phyloP scores from a whole-genome alignment of 768 basidiomycete species.

The Lyophyllum atratum region DNA sequence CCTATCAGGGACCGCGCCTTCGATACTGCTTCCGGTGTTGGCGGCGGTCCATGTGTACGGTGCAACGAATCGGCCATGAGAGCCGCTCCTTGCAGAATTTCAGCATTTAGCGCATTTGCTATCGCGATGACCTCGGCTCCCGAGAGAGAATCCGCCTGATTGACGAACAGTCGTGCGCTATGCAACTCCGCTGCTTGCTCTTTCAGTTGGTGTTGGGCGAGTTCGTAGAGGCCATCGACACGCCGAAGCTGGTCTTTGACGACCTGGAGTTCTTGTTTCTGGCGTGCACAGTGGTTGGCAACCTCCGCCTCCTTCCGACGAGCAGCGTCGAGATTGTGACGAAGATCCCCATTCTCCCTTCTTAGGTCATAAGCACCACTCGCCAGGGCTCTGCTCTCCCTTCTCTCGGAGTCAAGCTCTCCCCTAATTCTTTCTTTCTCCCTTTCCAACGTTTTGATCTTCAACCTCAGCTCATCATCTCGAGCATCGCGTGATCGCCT shows the following conservation, averaged over 20 bases:
- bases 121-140: slow-evolving; percentile 21
- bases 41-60: background rate
- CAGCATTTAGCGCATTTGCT: slow-evolving; percentile 45
- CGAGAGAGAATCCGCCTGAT: slow-evolving; percentile 16
- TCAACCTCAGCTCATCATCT: background rate
- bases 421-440: background rate
- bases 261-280: slow-evolving; percentile 2
- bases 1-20: background rate
- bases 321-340: background rate
- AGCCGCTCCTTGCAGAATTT: slow-evolving; percentile 48
- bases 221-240: background rate
- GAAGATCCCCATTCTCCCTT: background rate
- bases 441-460: background rate
- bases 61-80: slow-evolving; percentile 40
- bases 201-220: slow-evolving; percentile 5
- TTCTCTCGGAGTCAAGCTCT: background rate
- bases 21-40: background rate
- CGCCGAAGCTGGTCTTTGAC: slow-evolving; percentile 11
- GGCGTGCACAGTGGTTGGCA: background rate
- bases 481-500: background rate
- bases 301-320: background rate
- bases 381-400: background rate
- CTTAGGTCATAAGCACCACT: background rate
- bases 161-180: slow-evolving; percentile 12
- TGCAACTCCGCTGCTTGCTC: slow-evolving; percentile 18